Evolutionary conservation across 345 rosid species (phyloP).

Genomic region (Salix suchowensis): DNA sequence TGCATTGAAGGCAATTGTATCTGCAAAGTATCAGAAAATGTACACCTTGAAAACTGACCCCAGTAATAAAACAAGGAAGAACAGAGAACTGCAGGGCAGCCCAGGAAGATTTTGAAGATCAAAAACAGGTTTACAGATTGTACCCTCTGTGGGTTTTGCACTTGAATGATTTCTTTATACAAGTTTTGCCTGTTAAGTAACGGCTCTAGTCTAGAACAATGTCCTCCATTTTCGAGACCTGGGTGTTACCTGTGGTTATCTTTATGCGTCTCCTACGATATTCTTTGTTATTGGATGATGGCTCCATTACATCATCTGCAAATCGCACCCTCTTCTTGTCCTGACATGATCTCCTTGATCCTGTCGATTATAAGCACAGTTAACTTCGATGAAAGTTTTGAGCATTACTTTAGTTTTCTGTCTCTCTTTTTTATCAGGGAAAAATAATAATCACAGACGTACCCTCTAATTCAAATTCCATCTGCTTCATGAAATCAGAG

Average conservation of each 20-base stretch:
- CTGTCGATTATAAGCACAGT: not conserved
- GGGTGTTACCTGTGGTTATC: not conserved
- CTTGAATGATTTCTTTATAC: constrained; percentile 36
- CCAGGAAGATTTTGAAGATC: not conserved
- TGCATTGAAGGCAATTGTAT: no score
- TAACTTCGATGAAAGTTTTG: not conserved
- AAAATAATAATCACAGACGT: not conserved
- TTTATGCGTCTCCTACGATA: constrained; percentile 38
- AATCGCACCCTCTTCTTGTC: constrained; percentile 67
- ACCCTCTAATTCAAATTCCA: constrained; percentile 57
- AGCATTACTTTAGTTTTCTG: not conserved
- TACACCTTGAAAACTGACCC: not conserved
- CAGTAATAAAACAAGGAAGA: no score
- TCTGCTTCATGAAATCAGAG: constrained; percentile 61
- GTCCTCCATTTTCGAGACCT: not conserved
- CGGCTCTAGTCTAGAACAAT: not conserved
- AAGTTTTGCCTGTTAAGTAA: constrained; percentile 36
- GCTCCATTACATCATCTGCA: constrained; percentile 72
- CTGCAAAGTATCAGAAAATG: not conserved
- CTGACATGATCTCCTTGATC: constrained; percentile 14
- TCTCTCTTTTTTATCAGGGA: not conserved
- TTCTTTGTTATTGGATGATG: constrained; percentile 58
- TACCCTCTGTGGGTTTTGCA: constrained; percentile 23
- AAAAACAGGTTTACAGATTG: not conserved
- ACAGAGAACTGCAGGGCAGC: not conserved